Conservation (phyloP, 805 yeast species). For the Wickerhamomyces bovis region DNA sequence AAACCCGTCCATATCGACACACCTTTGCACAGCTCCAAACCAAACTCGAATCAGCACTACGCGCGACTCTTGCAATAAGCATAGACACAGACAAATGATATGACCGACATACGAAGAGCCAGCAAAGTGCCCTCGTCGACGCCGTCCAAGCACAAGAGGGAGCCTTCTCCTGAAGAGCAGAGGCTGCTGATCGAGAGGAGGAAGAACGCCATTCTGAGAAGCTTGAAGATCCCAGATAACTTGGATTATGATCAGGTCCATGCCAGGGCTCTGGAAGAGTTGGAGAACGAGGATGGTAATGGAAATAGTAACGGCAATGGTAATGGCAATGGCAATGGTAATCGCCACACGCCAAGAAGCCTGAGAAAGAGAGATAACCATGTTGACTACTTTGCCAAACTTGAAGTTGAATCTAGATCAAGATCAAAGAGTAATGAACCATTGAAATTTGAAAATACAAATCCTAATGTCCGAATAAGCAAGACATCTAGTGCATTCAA, state of each 20-base stretch:
- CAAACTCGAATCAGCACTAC: background rate
- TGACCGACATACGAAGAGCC: background rate
- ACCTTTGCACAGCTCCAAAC: background rate
- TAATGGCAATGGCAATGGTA: conserved; percentile 2
- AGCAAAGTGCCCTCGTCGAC: background rate
- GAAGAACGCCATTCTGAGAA: conserved; percentile 21
- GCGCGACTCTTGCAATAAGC: background rate
- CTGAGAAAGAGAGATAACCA: conserved; percentile 10
- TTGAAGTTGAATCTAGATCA: background rate
- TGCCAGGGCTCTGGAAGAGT: conserved; percentile 26
- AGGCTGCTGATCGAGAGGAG: conserved; percentile 11
- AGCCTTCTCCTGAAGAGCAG: conserved; percentile 12
- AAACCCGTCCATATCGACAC: too few relatives aligned
- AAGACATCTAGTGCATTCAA: conserved; percentile 16
- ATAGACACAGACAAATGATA: background rate
- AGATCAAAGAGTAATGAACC: conserved; percentile 1
- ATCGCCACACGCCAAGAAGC: conserved; percentile 6
- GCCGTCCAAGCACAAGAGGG: background rate
- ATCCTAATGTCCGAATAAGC: conserved; percentile 19
- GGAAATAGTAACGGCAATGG: too few relatives aligned
- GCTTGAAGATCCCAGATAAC: conserved; percentile 33
- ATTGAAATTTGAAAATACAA: conserved; percentile 5
- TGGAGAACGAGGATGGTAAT: conserved; percentile 8
- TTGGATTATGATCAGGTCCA: conserved; percentile 31
- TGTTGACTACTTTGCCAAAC: background rate